These are phyloP conservation scores for Cryptococcus wingfieldii DNA, from an alignment of 1,284 basidiomycete genomes.

Conservation along the genomic window DNA sequence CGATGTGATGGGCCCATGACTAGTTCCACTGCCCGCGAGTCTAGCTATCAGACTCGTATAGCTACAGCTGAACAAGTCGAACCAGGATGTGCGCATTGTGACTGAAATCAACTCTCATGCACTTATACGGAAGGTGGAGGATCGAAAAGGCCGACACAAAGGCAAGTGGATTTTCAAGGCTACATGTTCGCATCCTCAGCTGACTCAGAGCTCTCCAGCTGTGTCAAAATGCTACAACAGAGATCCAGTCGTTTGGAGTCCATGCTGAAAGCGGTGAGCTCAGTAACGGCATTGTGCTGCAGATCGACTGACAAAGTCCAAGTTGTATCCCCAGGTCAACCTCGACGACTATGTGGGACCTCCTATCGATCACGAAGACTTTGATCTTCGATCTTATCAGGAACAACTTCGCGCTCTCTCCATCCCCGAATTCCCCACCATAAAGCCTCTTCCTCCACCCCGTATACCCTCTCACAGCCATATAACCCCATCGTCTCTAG, in stretches of 20 bases:
- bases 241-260: slow-evolving; percentile 67
- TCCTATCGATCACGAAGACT: slow-evolving; percentile 64
- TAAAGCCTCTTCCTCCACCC: slow-evolving; percentile 23
- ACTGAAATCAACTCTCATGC: slow-evolving; percentile 66
- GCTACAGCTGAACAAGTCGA: background rate
- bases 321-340: slow-evolving; percentile 67
- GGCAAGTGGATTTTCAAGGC: slow-evolving; percentile 51
- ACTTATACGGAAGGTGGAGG: slow-evolving; percentile 70
- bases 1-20: slow-evolving; percentile 48
- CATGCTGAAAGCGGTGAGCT: slow-evolving; percentile 57
- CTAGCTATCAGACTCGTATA: too few relatives aligned
- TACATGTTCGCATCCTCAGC: background rate
- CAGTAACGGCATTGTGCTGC: background rate
- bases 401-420: slow-evolving; percentile 27
- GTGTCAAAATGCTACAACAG: slow-evolving; percentile 67
- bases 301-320: background rate
- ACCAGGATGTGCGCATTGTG: slow-evolving; percentile 67
- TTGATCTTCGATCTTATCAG: slow-evolving; percentile 53
- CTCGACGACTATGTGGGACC: slow-evolving; percentile 66
- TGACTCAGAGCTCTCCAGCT: slow-evolving; percentile 47
- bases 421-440: slow-evolving; percentile 38
- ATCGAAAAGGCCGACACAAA: slow-evolving; percentile 80
- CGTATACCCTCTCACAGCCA: background rate
- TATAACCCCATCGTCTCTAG: background rate
- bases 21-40: slow-evolving; percentile 32